Base-by-base conservation (phyloP, 441 rosid genomes). In the Populus hybrid region DNA sequence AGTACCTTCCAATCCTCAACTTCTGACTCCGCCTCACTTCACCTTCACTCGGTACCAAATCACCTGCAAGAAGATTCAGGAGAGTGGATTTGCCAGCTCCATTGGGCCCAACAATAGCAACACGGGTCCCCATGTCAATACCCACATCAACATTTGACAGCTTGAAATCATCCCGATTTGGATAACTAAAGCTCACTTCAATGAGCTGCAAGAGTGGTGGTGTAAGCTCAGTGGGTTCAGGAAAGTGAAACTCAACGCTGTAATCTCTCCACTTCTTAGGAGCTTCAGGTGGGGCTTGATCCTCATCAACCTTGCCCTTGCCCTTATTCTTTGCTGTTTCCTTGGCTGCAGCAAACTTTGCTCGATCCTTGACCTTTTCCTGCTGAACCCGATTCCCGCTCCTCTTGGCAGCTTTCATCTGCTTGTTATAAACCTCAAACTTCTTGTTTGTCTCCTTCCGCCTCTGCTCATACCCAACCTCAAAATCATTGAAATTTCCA, bases 51-150 rank as follows among this genome's bases (percentile, higher is more conserved):
- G 97, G 92, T 81, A 77, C 85, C 81, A 93, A 77, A 84, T 90
- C 97, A 73, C 94, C 95, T 24, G 95, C 94, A 54, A 93, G 90
- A 81, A 93, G 94, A 83, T 91, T 93, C 83, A 91, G 81, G 24
- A 93, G 85, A 70, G 97, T 91, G 66, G 94, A 91, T 76, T 93
- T 93, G 73, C 94, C 97, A 63, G 97, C 97, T 73, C 97, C 97
- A 50, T 89, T 91, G 18, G 97, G 94, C 79, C 97, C 97, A 74
- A 90, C 93, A 34, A 91, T 91, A 36, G 95, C 97, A 6, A 90
- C 95, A 14, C 95, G 79, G 69, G 97, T 91, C 73, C 94, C 95
- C 97, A 93, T 91, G 83, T 93, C 97, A 64, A 93, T 90, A 72
- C 95, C 97, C 36, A 90, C 92, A 81, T 93, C 97, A 65, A 93